These are phyloP conservation scores for Pseudogymnoascus sp. DNA, from an alignment of 2,329 filamentous ascomycete genomes.

Conservation along the genomic window DNA sequence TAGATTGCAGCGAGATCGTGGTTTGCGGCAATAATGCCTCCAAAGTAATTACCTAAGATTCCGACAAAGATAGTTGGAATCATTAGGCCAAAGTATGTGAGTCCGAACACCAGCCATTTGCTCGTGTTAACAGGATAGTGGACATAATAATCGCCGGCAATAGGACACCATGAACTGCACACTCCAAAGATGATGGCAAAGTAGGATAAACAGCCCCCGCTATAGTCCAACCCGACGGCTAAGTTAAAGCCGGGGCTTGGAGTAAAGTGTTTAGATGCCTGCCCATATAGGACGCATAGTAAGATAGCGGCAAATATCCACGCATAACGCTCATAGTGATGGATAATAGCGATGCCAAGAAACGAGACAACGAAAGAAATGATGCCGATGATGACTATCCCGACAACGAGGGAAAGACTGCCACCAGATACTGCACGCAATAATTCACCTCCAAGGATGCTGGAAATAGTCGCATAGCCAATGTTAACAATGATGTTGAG, in stretches of 20 bases:
- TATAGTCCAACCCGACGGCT: constrained; percentile 12
- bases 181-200: constrained; percentile 10
- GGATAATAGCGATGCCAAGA: constrained; percentile 49
- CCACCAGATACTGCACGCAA: constrained; percentile 45
- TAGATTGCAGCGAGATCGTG: not conserved
- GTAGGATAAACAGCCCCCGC: constrained; percentile 10
- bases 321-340: constrained; percentile 50
- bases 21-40: constrained; percentile 1
- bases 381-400: constrained; percentile 53
- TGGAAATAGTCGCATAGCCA: constrained; percentile 55
- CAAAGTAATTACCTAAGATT: constrained; percentile 5
- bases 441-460: constrained; percentile 52
- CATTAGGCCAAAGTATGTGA: constrained; percentile 41
- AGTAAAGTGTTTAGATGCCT: constrained; percentile 17
- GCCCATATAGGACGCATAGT: constrained; percentile 15
- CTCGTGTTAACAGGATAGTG: constrained; percentile 40
- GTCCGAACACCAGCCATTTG: constrained; percentile 39
- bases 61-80: constrained; percentile 33
- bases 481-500: constrained; percentile 31
- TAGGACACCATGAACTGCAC: constrained; percentile 35
- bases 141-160: constrained; percentile 38
- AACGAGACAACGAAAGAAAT: constrained; percentile 51
- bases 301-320: constrained; percentile 48
- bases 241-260: constrained; percentile 9
- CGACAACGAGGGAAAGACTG: constrained; percentile 44